Conservation (phyloP, 2,329 filamentous ascomycete species). For the Fusarium begoniae region DNA sequence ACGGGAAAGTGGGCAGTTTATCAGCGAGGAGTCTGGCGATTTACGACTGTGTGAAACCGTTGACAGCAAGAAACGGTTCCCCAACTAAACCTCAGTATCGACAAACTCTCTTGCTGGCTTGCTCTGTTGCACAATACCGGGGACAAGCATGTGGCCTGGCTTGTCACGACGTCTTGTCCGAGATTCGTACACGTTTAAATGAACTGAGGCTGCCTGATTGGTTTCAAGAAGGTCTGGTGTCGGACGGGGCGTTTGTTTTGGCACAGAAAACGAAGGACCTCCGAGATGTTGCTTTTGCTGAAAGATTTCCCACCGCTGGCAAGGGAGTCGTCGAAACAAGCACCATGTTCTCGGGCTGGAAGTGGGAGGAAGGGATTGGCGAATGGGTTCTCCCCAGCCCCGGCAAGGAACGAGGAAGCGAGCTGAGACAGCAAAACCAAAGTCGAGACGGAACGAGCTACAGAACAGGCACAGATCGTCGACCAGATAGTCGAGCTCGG, state of each 20-base stretch:
- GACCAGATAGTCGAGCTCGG: constrained; percentile 19
- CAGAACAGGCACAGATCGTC: constrained; percentile 14
- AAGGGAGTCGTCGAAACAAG: constrained; percentile 14
- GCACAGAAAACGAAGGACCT: constrained; percentile 63
- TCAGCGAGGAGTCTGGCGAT: constrained; percentile 27
- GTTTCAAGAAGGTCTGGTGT: constrained; percentile 51
- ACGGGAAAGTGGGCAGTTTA: constrained; percentile 15
- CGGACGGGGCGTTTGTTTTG: constrained; percentile 60
- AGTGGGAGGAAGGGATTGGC: constrained; percentile 54
- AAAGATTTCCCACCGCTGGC: constrained; percentile 48
- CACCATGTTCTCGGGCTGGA: constrained; percentile 49
- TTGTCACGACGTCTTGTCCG: constrained; percentile 49
- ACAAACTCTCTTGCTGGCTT: constrained; percentile 51
- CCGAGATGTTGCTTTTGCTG: constrained; percentile 63
- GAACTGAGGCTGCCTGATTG: constrained; percentile 45
- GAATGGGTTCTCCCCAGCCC: constrained; percentile 49
- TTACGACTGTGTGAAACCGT: constrained; percentile 35
- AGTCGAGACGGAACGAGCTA: constrained; percentile 3
- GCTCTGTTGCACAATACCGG: constrained; percentile 58
- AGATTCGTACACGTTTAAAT: constrained; percentile 54
- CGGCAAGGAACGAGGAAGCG: constrained; percentile 15
- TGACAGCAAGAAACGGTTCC: constrained; percentile 21
- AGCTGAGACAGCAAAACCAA: constrained; percentile 4
- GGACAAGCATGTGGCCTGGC: constrained; percentile 53
- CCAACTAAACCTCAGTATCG: constrained; percentile 36